Base-by-base conservation (phyloP, 2,329 filamentous ascomycete species). In the Aspergillus sp. region DNA sequence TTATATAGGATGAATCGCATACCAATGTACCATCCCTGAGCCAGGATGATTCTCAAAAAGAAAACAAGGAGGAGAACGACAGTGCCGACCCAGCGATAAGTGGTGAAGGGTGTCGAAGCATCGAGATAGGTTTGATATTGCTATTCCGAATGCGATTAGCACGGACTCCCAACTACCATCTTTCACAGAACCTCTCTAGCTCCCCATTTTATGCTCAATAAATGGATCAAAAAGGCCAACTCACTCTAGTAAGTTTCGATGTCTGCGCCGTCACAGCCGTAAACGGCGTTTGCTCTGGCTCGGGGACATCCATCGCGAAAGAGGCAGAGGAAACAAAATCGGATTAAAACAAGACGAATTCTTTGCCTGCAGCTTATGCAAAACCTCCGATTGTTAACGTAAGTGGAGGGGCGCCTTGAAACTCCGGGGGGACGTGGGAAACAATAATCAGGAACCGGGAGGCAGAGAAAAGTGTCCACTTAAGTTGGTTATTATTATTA, bases 21-120 rank as follows among this genome's bases (percentile, higher is more conserved):
- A 95, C 90, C 90, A 55, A 98, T 97, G 68, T 98, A 98, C 93
- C 93, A 98, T 71, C 93, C 93, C 74, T 97, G 90, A 47, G 90
- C 89, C 40, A 95, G 52, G 53, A 98, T 76, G 68, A 98, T 94
- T 65, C 93, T 85, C 54, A 93, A 66, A 66, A 89, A 91, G 76
- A 98, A 98, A 57, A 90, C 50, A 50, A 88, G 44, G 47, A 97
- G 81, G 44, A 86, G 76, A 33, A 79, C 75, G 40, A 71, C 87
- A n/a, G 91, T 95, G 66, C 84, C 85, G 49, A 86, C 65, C 93
- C 93, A 98, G 77, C 93, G 81, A 73, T 97, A 95, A 46, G 85
- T 74, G 43, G 90, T 83, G 69, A 82, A 94, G 10, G 93, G 93
- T 7, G 91, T 97, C 41, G 86, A 91, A 71, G 90, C 87, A 71